Percentiles rank a stretch among this genome's conserved stretches.
Conservation (phyloP, 2,329 filamentous ascomycete species). For the Phoma sp. region DNA sequence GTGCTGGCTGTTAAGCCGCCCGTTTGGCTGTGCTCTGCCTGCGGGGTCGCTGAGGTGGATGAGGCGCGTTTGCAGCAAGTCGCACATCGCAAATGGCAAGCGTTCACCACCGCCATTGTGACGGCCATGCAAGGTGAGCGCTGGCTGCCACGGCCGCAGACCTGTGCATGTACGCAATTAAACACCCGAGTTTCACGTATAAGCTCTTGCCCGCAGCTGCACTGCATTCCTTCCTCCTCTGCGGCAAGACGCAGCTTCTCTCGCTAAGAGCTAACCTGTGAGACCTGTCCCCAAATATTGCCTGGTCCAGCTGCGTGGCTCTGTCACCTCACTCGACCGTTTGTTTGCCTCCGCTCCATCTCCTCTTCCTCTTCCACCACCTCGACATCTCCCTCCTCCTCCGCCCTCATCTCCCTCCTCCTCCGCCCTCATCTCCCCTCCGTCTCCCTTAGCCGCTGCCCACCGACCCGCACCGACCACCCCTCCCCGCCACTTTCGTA, state of each 20-base stretch:
- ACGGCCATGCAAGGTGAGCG: constrained; percentile 20
- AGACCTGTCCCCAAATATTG: constrained; percentile 35
- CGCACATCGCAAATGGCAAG: not conserved
- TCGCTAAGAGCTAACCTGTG: constrained; percentile 39
- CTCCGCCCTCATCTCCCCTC: constrained; percentile 27
- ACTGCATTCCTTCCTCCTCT: constrained; percentile 31
- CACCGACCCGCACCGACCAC: constrained; percentile 38
- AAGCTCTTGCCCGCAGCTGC: constrained; percentile 17
- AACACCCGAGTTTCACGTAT: not conserved
- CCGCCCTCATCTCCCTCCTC: constrained; percentile 27
- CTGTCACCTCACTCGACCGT: constrained; percentile 30
- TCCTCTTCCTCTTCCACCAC: constrained; percentile 25
- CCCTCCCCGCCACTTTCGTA: constrained; percentile 45
- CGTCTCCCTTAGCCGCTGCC: constrained; percentile 20
- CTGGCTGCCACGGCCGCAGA: constrained; percentile 6
- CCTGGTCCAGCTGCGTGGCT: constrained; percentile 23
- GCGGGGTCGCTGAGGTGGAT: constrained; percentile 23
- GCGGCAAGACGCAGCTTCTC: constrained; percentile 33
- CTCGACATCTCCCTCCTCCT: constrained; percentile 24
- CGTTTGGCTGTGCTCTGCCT: constrained; percentile 24
- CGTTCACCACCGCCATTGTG: constrained; percentile 1
- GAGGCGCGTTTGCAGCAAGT: constrained; percentile 23
- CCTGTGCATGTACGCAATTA: not conserved
- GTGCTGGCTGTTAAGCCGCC: constrained; percentile 12
- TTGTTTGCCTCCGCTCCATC: constrained; percentile 24